Percentiles rank a stretch among this genome's conserved stretches.
Evolutionary conservation across 2,329 filamentous ascomycete genomes (phyloP).

Genomic region (Penicillium sp.): DNA sequence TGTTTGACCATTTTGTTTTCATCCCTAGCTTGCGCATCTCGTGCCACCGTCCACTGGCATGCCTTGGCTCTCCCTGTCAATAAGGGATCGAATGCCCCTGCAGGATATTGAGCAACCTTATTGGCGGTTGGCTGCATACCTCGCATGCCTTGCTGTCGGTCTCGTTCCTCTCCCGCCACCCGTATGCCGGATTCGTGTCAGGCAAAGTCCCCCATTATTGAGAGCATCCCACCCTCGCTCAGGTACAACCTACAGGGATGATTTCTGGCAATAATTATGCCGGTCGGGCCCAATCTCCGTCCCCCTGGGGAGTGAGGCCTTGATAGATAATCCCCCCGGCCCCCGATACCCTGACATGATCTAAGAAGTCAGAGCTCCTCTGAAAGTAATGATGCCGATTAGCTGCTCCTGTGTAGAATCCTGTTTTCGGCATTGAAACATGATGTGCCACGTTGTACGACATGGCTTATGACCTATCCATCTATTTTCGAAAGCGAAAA

Average conservation of each 20-base stretch:
- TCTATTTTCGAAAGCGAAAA: constrained; percentile 1
- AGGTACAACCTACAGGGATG: background rate
- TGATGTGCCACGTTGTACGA: background rate
- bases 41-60: constrained; percentile 11
- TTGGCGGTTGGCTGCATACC: constrained; percentile 9
- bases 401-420: background rate
- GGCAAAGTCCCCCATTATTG: background rate
- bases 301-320: background rate
- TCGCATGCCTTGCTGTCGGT: constrained; percentile 8
- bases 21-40: constrained; percentile 19
- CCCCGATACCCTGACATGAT: background rate
- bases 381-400: background rate
- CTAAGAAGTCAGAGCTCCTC: background rate
- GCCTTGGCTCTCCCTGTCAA: constrained; percentile 3
- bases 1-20: constrained; percentile 9
- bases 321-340: background rate
- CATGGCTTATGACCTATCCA: background rate
- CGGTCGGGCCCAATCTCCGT: background rate
- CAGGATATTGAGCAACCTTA: background rate
- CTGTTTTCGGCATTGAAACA: background rate
- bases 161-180: background rate
- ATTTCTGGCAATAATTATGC: background rate
- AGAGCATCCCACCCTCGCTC: background rate
- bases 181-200: constrained; percentile 7
- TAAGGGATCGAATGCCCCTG: constrained; percentile 10